phyloP scores from a whole-genome alignment of 768 basidiomycete species.

The Mycena rosella region DNA sequence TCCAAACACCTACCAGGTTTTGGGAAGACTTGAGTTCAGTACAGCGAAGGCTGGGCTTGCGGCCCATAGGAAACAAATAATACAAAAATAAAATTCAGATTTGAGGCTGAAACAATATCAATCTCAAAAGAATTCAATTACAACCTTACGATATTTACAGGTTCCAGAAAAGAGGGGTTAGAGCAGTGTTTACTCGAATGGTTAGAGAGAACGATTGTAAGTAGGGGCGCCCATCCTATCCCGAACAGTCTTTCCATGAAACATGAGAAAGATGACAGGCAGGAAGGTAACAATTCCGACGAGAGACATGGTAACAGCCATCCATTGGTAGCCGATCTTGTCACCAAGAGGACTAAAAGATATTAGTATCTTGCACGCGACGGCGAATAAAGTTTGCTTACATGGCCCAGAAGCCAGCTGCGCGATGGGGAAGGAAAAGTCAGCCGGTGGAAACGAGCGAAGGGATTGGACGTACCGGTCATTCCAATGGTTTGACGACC shows the following conservation, averaged over 20 bases:
- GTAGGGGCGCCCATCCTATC: conserved; percentile 20
- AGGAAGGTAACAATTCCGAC: conserved; percentile 22
- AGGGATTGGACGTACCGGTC: conserved; percentile 26
- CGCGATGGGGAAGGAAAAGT: neutral
- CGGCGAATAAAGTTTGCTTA: neutral
- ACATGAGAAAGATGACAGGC: conserved; percentile 28
- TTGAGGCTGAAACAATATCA: too few relatives aligned
- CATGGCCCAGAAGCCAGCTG: conserved; percentile 32
- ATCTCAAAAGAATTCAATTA: too few relatives aligned
- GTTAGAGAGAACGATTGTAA: conserved; percentile 21
- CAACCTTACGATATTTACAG: neutral
- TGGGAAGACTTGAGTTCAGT: too few relatives aligned
- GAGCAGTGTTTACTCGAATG: neutral
- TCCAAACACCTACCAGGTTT: too few relatives aligned
- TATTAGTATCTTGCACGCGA: neutral
- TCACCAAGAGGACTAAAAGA: conserved; percentile 18
- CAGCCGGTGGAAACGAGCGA: neutral
- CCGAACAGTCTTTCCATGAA: conserved; percentile 26
- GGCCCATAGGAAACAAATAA: too few relatives aligned
- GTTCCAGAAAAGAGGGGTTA: neutral
- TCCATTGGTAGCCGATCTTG: conserved; percentile 29
- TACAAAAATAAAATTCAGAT: too few relatives aligned
- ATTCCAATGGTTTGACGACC: conserved; percentile 32
- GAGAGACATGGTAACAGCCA: conserved; percentile 20
- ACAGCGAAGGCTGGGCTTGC: too few relatives aligned